These are phyloP conservation scores for Chrysanthemum makinoi DNA, from an alignment of 129 eudicot species.

Conservation along the genomic window DNA sequence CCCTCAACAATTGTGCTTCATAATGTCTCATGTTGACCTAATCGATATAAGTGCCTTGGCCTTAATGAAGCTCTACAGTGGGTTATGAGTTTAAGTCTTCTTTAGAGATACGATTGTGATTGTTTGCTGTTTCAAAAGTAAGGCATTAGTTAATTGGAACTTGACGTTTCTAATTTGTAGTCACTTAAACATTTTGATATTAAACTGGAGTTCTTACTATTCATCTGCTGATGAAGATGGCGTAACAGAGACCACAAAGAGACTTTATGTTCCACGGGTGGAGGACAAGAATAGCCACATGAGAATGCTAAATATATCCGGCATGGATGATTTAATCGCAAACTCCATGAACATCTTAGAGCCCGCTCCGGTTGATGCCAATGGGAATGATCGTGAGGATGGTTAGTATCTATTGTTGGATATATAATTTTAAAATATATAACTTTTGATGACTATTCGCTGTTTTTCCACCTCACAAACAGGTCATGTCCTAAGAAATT, in stretches of 20 bases:
- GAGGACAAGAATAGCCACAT: constrained; percentile 91
- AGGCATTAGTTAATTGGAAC: neutral
- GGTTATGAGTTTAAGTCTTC: neutral
- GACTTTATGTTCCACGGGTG: constrained; percentile 93
- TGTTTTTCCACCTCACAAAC: neutral
- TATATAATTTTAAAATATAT: neutral
- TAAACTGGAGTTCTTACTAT: constrained; percentile 14
- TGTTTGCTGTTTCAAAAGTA: neutral
- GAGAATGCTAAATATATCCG: constrained; percentile 82
- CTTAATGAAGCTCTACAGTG: neutral
- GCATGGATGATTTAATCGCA: constrained; percentile 77
- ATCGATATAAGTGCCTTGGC: neutral
- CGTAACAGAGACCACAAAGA: constrained; percentile 45
- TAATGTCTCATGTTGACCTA: neutral
- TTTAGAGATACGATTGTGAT: neutral
- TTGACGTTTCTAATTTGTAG: constrained; percentile 7
- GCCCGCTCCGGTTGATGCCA: constrained; percentile 77
- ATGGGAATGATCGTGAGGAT: constrained; percentile 89
- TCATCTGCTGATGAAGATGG: constrained; percentile 48
- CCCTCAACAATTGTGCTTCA: neutral
- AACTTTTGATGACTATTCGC: neutral
- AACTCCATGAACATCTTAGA: constrained; percentile 96
- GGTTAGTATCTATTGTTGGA: constrained; percentile 41
- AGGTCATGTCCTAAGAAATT: neutral
- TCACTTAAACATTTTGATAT: neutral